A percentile compares a stretch with the other conserved stretches of the same genome.
These are phyloP conservation scores for Teunomyces lycoperdinae DNA, from an alignment of 805 yeast genomes.

Conservation along the genomic window DNA sequence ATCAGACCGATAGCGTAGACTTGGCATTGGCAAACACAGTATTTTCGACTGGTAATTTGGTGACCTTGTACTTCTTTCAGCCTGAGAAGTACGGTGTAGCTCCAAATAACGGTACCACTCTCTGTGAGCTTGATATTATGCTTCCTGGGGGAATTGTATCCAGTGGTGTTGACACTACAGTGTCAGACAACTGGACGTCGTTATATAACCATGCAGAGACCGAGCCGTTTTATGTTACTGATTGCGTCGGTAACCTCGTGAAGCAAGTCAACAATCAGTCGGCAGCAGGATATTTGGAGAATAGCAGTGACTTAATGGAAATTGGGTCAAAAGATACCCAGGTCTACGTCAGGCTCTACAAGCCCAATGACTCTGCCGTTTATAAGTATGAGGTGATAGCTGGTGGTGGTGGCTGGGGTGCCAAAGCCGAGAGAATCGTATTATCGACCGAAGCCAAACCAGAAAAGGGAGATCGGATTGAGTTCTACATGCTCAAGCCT, in stretches of 20 bases:
- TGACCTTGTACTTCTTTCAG: conserved; percentile 36
- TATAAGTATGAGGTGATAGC: conserved; percentile 55
- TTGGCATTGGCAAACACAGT: conserved; percentile 39
- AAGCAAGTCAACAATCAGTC: conserved; percentile 52
- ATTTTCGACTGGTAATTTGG: conserved; percentile 32
- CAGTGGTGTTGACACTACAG: not conserved
- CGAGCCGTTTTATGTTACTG: conserved; percentile 42
- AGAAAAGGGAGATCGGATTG: conserved; percentile 43
- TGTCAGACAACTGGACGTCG: conserved; percentile 33
- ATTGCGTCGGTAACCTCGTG: conserved; percentile 55
- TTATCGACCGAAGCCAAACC: conserved; percentile 55
- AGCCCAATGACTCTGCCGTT: conserved; percentile 12
- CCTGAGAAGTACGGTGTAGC: conserved; percentile 6
- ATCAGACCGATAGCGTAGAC: conserved; percentile 12
- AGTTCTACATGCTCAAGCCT: conserved; percentile 46
- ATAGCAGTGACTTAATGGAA: conserved; percentile 37
- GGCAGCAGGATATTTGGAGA: conserved; percentile 57
- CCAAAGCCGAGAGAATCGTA: conserved; percentile 63
- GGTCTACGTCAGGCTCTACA: conserved; percentile 34
- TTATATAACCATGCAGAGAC: conserved; percentile 19
- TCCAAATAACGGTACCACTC: conserved; percentile 25
- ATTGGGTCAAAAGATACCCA: conserved; percentile 42
- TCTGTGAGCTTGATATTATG: conserved; percentile 23
- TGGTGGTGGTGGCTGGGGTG: conserved; percentile 79
- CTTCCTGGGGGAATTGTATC: conserved; percentile 17